Evolutionary conservation across 768 basidiomycete species (phyloP).

Genomic region (Kockovaella imperatae): DNA sequence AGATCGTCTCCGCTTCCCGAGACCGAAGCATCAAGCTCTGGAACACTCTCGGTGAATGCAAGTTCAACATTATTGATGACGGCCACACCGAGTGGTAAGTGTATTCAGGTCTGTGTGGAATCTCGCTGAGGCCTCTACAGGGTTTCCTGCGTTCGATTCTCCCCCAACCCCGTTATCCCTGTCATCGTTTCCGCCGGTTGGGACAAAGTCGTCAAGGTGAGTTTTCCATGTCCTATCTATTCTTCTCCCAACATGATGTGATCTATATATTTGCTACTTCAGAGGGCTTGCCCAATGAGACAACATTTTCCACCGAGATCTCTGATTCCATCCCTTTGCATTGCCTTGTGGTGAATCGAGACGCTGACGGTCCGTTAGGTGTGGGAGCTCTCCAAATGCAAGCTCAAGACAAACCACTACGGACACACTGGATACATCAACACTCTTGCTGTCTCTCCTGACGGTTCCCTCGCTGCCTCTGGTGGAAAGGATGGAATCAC

Average conservation of each 20-base stretch:
- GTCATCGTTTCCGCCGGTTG: conserved; percentile 98
- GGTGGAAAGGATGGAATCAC: conserved; percentile 99
- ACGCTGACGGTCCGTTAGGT: conserved; percentile 55
- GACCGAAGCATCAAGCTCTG: conserved; percentile 98
- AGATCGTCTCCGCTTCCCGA: conserved; percentile 96
- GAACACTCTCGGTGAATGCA: conserved; percentile 99
- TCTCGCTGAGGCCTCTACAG: conserved; percentile 45
- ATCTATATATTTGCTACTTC: conserved; percentile 81
- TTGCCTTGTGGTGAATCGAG: neutral
- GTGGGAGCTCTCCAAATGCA: conserved; percentile 99
- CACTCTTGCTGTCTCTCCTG: conserved; percentile 95
- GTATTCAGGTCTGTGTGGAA: conserved; percentile 1
- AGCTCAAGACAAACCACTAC: conserved; percentile 99
- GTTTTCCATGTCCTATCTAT: conserved; percentile 27
- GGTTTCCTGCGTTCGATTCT: conserved; percentile 99
- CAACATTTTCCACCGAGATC: conserved; percentile 71
- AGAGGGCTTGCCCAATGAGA: conserved; percentile 71
- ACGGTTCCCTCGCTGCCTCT: conserved; percentile 96
- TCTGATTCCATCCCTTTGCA: conserved; percentile 50
- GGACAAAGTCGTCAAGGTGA: conserved; percentile 99
- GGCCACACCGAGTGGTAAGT: conserved; percentile 85
- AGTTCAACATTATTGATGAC: conserved; percentile 98
- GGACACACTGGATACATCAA: conserved; percentile 99
- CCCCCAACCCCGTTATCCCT: conserved; percentile 92
- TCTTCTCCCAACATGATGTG: conserved; percentile 46